phyloP scores from a whole-genome alignment of 2,329 filamentous ascomycete species.

The Onygena corvina region DNA sequence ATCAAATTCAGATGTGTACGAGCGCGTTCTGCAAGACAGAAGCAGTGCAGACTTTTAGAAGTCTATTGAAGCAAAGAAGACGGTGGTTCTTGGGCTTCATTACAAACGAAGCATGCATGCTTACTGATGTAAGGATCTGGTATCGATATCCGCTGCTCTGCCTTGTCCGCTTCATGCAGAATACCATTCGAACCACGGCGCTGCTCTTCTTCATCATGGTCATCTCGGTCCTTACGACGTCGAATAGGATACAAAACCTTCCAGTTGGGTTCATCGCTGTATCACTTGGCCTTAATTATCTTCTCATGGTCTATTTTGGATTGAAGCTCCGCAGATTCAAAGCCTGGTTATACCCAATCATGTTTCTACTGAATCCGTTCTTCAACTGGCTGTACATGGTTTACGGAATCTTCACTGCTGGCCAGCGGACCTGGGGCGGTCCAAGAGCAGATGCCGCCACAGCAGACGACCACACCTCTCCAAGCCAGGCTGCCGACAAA shows the following conservation, averaged over 20 bases:
- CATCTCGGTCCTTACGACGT: constrained; percentile 72
- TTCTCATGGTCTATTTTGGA: constrained; percentile 93
- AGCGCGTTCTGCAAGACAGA: constrained; percentile 98
- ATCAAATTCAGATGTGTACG: constrained; percentile 96
- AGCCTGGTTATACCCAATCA: constrained; percentile 85
- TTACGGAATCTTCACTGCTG: constrained; percentile 88
- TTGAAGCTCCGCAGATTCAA: constrained; percentile 78
- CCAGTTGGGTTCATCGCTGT: constrained; percentile 90
- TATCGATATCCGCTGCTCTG: constrained; percentile 77
- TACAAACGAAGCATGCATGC: constrained; percentile 96
- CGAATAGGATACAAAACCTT: constrained; percentile 62
- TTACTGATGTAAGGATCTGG: constrained; percentile 89
- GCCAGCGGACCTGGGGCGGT: constrained; percentile 89
- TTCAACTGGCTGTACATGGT: constrained; percentile 99
- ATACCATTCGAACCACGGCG: constrained; percentile 89
- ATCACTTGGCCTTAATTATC: constrained; percentile 83
- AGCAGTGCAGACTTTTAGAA: constrained; percentile 75
- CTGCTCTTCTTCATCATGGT: constrained; percentile 90
- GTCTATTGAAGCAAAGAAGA: constrained; percentile 83
- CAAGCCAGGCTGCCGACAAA: constrained; percentile 70
- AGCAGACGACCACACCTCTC: constrained; percentile 62
- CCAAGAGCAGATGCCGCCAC: constrained; percentile 78
- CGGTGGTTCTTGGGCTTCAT: constrained; percentile 97
- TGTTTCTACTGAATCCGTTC: constrained; percentile 92
- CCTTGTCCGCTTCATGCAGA: constrained; percentile 82